A percentile compares a stretch with the other conserved stretches of the same genome.
phyloP scores from a whole-genome alignment of 106 monocot genomes.

The Dendrobium officinale region DNA sequence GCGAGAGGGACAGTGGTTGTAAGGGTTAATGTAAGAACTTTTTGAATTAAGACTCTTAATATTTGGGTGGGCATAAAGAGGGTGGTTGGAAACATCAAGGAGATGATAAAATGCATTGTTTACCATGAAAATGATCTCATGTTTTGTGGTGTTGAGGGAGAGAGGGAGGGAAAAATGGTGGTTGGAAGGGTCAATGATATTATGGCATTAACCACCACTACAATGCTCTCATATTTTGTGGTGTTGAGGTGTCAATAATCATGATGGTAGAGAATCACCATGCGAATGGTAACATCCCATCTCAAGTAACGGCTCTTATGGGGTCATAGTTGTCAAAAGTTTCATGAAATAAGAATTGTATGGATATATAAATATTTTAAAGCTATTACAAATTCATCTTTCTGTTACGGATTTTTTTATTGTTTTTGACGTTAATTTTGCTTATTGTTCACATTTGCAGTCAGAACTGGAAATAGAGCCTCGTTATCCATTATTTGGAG shows the following conservation, averaged over 20 bases:
- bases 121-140: no score
- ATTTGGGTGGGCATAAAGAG: no score
- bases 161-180: background rate
- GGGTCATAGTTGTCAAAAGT: background rate
- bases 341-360: background rate
- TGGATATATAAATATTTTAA: background rate
- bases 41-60: no score
- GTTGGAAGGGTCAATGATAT: background rate
- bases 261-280: no score
- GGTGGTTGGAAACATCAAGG: no score
- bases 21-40: no score
- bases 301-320: background rate
- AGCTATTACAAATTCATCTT: background rate
- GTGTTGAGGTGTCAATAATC: background rate
- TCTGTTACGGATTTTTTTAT: background rate
- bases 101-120: no score
- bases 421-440: background rate
- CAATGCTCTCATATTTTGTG: background rate
- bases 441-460: conserved; percentile 30
- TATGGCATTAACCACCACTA: background rate
- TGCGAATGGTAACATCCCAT: background rate
- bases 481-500: conserved; percentile 89
- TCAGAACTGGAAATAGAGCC: conserved; percentile 88
- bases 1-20: no score
- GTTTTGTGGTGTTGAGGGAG: no score